phyloP scores from a whole-genome alignment of 2,329 filamentous ascomycete species.

The Colletotrichum sp. region DNA sequence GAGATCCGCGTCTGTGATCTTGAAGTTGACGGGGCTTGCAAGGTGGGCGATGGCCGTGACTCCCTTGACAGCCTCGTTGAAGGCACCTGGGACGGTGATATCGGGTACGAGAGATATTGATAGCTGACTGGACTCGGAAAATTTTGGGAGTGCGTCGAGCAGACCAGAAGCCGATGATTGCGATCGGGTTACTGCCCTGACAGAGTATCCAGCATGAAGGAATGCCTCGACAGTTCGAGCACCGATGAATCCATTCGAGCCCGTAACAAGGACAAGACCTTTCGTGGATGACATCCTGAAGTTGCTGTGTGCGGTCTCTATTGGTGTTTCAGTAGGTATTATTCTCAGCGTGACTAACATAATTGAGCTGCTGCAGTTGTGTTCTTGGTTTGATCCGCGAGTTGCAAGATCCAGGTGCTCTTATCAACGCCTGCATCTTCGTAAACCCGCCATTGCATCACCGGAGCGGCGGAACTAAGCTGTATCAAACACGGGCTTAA shows the following conservation, averaged over 20 bases:
- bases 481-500: neutral
- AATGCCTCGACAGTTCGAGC: constrained; percentile 39
- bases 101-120: constrained; percentile 36
- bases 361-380: neutral
- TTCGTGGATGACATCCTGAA: neutral
- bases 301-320: neutral
- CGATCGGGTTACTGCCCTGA: constrained; percentile 42
- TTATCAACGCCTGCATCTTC: neutral
- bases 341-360: too few relatives aligned
- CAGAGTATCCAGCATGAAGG: constrained; percentile 39
- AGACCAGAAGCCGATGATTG: constrained; percentile 22
- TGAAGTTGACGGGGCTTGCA: constrained; percentile 42
- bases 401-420: neutral
- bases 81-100: constrained; percentile 36
- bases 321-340: neutral
- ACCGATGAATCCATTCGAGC: constrained; percentile 45
- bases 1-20: constrained; percentile 42
- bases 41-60: constrained; percentile 49
- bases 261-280: constrained; percentile 36
- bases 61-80: constrained; percentile 38
- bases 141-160: constrained; percentile 21
- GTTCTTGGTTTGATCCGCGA: neutral
- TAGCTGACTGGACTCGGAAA: constrained; percentile 22
- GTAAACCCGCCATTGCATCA: neutral
- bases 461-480: neutral